Evolutionary conservation across 1,139 yeast species (phyloP).

Genomic region (Hemisphaericaspora xylanilytica): DNA sequence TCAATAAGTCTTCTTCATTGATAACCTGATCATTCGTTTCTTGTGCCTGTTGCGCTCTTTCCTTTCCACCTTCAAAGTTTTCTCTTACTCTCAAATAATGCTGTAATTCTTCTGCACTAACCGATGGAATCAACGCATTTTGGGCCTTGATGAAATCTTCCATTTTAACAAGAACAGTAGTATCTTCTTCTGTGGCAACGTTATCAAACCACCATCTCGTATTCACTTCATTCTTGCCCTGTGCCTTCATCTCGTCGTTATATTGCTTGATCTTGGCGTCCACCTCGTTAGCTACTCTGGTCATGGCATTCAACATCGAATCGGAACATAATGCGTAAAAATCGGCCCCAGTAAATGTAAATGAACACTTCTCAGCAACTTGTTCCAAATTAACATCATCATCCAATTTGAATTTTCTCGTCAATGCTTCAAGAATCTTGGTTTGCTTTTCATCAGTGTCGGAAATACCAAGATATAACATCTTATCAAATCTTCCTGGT

Average conservation of each 20-base stretch:
- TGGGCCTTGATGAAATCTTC: constrained; percentile 77
- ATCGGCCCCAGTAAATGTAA: constrained; percentile 95
- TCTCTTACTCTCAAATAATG: constrained; percentile 78
- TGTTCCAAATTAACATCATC: constrained; percentile 55
- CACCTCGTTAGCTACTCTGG: constrained; percentile 74
- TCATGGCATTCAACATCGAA: constrained; percentile 94
- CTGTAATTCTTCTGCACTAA: constrained; percentile 78
- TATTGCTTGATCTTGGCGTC: constrained; percentile 60
- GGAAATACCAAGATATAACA: constrained; percentile 89
- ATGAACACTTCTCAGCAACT: constrained; percentile 76
- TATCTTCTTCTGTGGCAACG: constrained; percentile 65
- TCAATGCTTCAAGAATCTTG: constrained; percentile 82
- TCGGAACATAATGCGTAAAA: constrained; percentile 94
- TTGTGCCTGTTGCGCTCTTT: constrained; percentile 22
- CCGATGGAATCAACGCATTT: constrained; percentile 73
- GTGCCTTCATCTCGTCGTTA: constrained; percentile 34
- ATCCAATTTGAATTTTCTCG: constrained; percentile 73
- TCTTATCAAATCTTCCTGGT: constrained; percentile 95
- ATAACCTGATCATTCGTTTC: constrained; percentile 2
- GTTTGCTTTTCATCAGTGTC: constrained; percentile 88
- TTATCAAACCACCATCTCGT: constrained; percentile 93
- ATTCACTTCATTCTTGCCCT: constrained; percentile 45
- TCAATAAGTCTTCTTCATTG: constrained; percentile 5
- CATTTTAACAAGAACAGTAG: constrained; percentile 63
- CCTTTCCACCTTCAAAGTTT: constrained; percentile 66